Conservation (phyloP, 208 protist genomes). For the Leishmania tarentolae region DNA sequence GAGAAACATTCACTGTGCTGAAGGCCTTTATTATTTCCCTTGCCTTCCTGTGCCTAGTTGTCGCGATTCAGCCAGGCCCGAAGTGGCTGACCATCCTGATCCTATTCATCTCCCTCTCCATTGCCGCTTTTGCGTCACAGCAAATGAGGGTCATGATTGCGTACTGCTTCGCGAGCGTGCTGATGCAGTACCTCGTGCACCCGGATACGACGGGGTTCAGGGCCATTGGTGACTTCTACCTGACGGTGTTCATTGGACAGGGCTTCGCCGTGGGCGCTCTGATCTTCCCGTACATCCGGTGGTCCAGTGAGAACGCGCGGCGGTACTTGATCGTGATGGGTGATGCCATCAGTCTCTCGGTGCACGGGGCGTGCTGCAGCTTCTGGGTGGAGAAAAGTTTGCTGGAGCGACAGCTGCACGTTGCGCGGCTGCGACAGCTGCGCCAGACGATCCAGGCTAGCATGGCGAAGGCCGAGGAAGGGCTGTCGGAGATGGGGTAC, state of each 20-base stretch:
- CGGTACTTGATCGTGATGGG: slow-evolving; percentile 70
- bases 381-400: slow-evolving; percentile 72
- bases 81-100: slow-evolving; percentile 72
- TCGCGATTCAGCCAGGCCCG: slow-evolving; percentile 55
- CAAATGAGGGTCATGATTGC: slow-evolving; percentile 72
- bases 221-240: slow-evolving; percentile 75
- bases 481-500: slow-evolving; percentile 72
- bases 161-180: slow-evolving; percentile 62
- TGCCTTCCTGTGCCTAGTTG: slow-evolving; percentile 59
- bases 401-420: slow-evolving; percentile 73
- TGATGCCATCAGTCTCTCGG: slow-evolving; percentile 78
- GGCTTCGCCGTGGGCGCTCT: slow-evolving; percentile 75
- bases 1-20: slow-evolving; percentile 65
- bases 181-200: slow-evolving; percentile 74
- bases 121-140: slow-evolving; percentile 73
- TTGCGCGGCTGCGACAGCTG: slow-evolving; percentile 78
- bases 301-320: slow-evolving; percentile 79
- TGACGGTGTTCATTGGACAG: slow-evolving; percentile 75
- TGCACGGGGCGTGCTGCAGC: slow-evolving; percentile 74
- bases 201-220: slow-evolving; percentile 48
- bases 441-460: slow-evolving; percentile 54
- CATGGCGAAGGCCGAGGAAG: slow-evolving; percentile 43
- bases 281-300: slow-evolving; percentile 82
- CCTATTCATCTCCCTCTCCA: slow-evolving; percentile 61
- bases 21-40: slow-evolving; percentile 78